Base-by-base conservation (phyloP, 2,329 filamentous ascomycete species). In the Venturia carpophila region DNA sequence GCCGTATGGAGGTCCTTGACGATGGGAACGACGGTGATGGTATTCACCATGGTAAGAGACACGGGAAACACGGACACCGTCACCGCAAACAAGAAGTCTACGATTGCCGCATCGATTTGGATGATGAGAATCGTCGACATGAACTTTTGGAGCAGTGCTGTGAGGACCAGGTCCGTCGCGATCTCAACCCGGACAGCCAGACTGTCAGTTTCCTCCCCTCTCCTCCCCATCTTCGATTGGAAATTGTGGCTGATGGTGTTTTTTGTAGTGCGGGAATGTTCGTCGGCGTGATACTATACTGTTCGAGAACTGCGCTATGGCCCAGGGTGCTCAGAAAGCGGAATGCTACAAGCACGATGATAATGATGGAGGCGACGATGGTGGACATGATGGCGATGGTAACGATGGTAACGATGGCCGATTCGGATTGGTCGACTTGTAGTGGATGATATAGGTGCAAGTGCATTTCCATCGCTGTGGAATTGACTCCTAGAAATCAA, bases 91-190 rank as follows among this genome's bases (percentile, higher is more conserved):
- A 63, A 27, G 45, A 63, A 11, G 19, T 37, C 21, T 63, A 47
- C 45, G 61, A 52, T 4, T 63, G 61, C 42, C 61, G 61, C 9
- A 63, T 63, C 61, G 61, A 63, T 30, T 24, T 63, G 15, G 61
- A 63, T 21, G 61, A 63, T 9, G 21, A 45, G 11, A 37, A 47
- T 19, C 41, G 61, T 17, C 62, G 62, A 34, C 30, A 64, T 13
- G 45, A 64, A 19, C 30, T 64, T 45, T 21, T 45, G 11, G 43
- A 45, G 19, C 45, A 64, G n/a, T 64, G 62, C 49, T 64, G 62
- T 34, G 62, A 64, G 30, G 15, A 64, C 15, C 24, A 64, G 10
- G 45, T 41, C 11, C 21, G 34, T 21, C 47, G 62, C 43, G 11
- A 49, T 2, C 17, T 56, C 15, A 21, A 64, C 17, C 45, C 24